These are phyloP conservation scores for Buddleja alternifolia DNA, from an alignment of 257 asterid species.

Conservation along the genomic window DNA sequence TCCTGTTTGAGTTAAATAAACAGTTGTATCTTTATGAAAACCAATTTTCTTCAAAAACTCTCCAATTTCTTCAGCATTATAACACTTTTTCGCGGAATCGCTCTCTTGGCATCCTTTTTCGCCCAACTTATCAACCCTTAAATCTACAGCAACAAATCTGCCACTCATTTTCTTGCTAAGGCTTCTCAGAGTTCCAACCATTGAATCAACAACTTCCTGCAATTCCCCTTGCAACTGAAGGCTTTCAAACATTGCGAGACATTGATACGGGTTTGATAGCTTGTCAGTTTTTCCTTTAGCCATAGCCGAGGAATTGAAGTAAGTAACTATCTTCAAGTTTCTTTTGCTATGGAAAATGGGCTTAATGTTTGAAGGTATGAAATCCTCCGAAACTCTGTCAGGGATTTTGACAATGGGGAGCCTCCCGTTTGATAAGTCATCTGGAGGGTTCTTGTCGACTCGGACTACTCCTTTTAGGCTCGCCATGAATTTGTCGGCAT, in stretches of 20 bases:
- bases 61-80: slow-evolving; percentile 42
- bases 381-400: slow-evolving; percentile 36
- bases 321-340: slow-evolving; percentile 43
- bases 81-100: slow-evolving; percentile 28
- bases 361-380: slow-evolving; percentile 42
- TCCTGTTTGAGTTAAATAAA: slow-evolving; percentile 62
- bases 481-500: slow-evolving; percentile 42
- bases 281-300: slow-evolving; percentile 13
- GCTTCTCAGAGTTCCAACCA: slow-evolving; percentile 53
- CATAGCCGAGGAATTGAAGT: slow-evolving; percentile 32
- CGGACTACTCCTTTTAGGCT: slow-evolving; percentile 53
- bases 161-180: slow-evolving; percentile 46
- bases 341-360: slow-evolving; percentile 44
- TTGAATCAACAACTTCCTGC: slow-evolving; percentile 42
- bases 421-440: slow-evolving; percentile 21
- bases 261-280: slow-evolving; percentile 28
- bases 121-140: slow-evolving; percentile 37
- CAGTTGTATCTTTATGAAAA: slow-evolving; percentile 40
- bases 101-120: slow-evolving; percentile 23
- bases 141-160: slow-evolving; percentile 57
- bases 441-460: slow-evolving; percentile 42
- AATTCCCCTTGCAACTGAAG: slow-evolving; percentile 46
- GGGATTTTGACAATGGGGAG: slow-evolving; percentile 44
- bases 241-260: slow-evolving; percentile 52
- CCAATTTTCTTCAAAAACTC: slow-evolving; percentile 50